These are phyloP conservation scores for Russula earlei DNA, from an alignment of 768 basidiomycete species.

Conservation along the genomic window DNA sequence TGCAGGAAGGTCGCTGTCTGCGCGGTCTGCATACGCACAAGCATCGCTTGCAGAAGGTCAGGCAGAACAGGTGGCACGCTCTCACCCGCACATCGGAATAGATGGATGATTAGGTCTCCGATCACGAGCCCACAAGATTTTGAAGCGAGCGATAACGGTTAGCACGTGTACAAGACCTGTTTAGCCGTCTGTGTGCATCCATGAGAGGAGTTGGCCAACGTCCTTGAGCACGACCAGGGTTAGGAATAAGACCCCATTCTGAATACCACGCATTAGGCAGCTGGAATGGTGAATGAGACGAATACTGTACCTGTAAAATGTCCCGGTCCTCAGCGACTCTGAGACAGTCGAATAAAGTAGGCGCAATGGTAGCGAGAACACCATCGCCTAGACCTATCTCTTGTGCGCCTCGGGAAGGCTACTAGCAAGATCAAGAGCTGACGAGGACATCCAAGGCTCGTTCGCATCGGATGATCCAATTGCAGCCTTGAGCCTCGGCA, in stretches of 20 bases:
- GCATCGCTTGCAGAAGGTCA: slow-evolving; percentile 77
- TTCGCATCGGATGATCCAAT: slow-evolving; percentile 47
- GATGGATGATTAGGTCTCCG: slow-evolving; percentile 90
- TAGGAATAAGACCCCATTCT: slow-evolving; percentile 73
- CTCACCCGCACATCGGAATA: slow-evolving; percentile 76
- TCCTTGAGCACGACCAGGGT: slow-evolving; percentile 85
- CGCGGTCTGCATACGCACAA: slow-evolving; percentile 69
- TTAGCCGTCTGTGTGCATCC: slow-evolving; percentile 58
- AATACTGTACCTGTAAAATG: slow-evolving; percentile 53
- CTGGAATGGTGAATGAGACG: not conserved
- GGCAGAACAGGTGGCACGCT: slow-evolving; percentile 78
- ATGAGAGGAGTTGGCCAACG: slow-evolving; percentile 66
- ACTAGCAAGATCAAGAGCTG: slow-evolving; percentile 74
- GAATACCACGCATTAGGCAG: not conserved
- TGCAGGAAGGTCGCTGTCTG: slow-evolving; percentile 89
- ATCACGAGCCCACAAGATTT: slow-evolving; percentile 83
- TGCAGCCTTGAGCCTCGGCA: slow-evolving; percentile 62
- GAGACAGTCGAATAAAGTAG: slow-evolving; percentile 63
- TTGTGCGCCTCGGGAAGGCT: slow-evolving; percentile 61
- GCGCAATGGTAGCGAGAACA: slow-evolving; percentile 68
- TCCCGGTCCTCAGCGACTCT: slow-evolving; percentile 75
- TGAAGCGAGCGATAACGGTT: slow-evolving; percentile 69
- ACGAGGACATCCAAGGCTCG: slow-evolving; percentile 68
- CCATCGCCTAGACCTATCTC: slow-evolving; percentile 65
- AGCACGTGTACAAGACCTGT: slow-evolving; percentile 72